Evolutionary conservation across 352 stramenopile species (phyloP).

Genomic region (Ophiocytium majus): DNA sequence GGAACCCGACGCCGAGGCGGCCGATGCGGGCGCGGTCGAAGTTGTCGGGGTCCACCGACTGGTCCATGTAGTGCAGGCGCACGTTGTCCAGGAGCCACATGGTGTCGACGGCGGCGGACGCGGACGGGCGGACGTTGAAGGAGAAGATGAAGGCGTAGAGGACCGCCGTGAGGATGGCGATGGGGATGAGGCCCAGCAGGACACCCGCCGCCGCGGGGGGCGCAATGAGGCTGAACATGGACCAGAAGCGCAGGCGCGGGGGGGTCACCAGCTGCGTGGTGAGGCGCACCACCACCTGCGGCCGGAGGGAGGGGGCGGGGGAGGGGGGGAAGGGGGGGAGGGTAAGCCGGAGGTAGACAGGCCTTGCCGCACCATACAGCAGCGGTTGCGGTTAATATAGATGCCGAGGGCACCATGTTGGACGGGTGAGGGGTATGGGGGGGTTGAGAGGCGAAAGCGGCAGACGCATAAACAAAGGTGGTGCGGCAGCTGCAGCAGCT

Average conservation of each 20-base stretch:
- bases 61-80: conserved; percentile 43
- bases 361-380: no score
- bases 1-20: conserved; percentile 84
- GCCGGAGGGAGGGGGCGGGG: no score
- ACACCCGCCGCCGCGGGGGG: conserved; percentile 78
- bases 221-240: conserved; percentile 82
- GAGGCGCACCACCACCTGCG: conserved; percentile 81
- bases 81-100: conserved; percentile 48
- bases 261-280: conserved; percentile 73
- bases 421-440: no score
- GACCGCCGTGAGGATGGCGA: conserved; percentile 62
- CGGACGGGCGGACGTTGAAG: conserved; percentile 24
- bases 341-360: no score
- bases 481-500: no score
- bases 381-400: no score
- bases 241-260: conserved; percentile 81
- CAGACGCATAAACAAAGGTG: no score
- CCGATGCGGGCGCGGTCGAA: conserved; percentile 62
- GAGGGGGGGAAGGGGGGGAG: conserved; percentile 41
- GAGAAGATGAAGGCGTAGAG: conserved; percentile 41
- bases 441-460: no score
- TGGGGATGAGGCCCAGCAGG: conserved; percentile 77
- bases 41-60: conserved; percentile 56
- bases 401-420: no score
- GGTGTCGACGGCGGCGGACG: conserved; percentile 13